Evolutionary conservation across 345 rosid species (phyloP), one percentile per base, ranked within the genome.

Genomic region (Aegle marmelos): DNA sequence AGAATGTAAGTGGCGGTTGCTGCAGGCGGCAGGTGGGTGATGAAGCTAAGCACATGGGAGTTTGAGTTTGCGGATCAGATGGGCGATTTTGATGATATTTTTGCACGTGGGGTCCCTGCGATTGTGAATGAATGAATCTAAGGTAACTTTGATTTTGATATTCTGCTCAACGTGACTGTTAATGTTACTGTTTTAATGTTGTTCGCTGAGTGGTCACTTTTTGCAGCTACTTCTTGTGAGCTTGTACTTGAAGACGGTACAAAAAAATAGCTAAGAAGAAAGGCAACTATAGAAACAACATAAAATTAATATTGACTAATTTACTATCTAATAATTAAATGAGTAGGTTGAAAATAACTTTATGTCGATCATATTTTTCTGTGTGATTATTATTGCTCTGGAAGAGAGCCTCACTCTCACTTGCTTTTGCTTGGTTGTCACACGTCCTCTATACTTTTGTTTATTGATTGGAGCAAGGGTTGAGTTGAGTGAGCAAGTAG

Each of bases 161-260:
- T 61, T 25, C n/a, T 59, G 54, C 76, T 36, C 59, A 34, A 6
- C 19, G 22, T 50, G 74, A 53, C n/a, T 33, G 68, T 53, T 60
- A 31, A 24, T 30, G 37, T 19, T 33, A 63, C 50, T 3, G 50
- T 45, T 21, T 70, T 25, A 39, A 31, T 61, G 74, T 74, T 68
- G 80, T 70, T 71, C 25, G 87, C 78, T 87, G 82, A 76, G 79
- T 74, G 64, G 87, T 83, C 79, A 4, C 74, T 76, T 73, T 69
- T 19, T 5, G 53, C 48, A 54, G 33, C 36, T 16, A 17, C 16
- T 21, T 67, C 16, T 7, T 54, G 50, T 60, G 37, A 39, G 74
- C 86, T 61, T 78, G 77, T 24, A 41, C 11, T 78, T 68, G 39
- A 81, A 81, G 86, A 37, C 72, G 77, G 34, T 24, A 67, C 34